Evolutionary conservation across 306 rosid species (phyloP), one percentile per base, ranked within the genome.

Genomic region (Pyrus communis): DNA sequence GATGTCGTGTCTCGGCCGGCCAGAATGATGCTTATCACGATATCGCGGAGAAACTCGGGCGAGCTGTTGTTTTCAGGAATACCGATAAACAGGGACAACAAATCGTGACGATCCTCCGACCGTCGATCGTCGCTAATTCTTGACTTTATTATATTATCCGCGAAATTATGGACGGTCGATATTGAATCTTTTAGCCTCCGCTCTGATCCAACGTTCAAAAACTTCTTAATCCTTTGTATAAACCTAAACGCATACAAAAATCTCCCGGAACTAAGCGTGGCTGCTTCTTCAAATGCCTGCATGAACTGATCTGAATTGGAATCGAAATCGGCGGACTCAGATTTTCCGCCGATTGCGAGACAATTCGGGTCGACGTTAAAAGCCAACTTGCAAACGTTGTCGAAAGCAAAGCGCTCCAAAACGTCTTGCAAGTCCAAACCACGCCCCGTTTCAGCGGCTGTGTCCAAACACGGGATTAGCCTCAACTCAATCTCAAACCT

Each of bases 1-100:
- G 98, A 90, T 2, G 96, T 90, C 13, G 98, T 81, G 52, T 93
- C 97, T 9, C 96, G 79, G 0, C 97, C 96, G 0, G 97, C 97
- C 0, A 92, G 89, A 55, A 90, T 90, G 69, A 88, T 86, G 78
- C 92, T 90, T 55, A 87, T 84, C 4, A 84, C 46, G 13, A 88
- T 86, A 11, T 92, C 92, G 63, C 97, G 87, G 77, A 92, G 92
- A 59, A 84, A 83, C 55, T 84, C 81, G 0, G 88, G 83, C 3
- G 96, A 83, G 57, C 7, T 54, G 12, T 78, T 38, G 33, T 74
- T 68, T 13, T 80, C 82, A 2, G 77, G 9, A 30, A 30, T 65
- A 14, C 67, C 86, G 4, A 93, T 87, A n/a, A 90, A 91, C 0
- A 91, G 88, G 7, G 96, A 93, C 3, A 93, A 18, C 3, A 93